Evolutionary conservation across 192 early-diverging fungal species (phyloP).

Genomic region (Rhizoclosmatium sp.): DNA sequence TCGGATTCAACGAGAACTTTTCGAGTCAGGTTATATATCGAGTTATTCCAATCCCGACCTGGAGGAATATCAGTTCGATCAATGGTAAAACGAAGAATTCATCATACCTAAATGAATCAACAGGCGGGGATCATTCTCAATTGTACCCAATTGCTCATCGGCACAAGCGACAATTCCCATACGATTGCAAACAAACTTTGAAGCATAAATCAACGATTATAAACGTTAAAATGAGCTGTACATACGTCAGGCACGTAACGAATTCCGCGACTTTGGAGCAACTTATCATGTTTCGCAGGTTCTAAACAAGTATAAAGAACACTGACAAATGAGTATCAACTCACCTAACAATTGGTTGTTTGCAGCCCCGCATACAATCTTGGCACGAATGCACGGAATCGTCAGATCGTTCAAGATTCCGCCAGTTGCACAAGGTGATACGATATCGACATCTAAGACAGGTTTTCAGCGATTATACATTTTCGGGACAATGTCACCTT

Average conservation of each 20-base stretch:
- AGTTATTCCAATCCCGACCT: slow-evolving; percentile 38
- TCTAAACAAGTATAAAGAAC: too few species aligned
- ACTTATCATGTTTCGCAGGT: slow-evolving; percentile 33
- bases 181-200: slow-evolving; percentile 36
- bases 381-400: slow-evolving; percentile 46
- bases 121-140: slow-evolving; percentile 52
- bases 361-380: slow-evolving; percentile 57
- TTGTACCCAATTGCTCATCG: slow-evolving; percentile 48
- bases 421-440: slow-evolving; percentile 55
- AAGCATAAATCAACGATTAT: too few species aligned
- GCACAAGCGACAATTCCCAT: slow-evolving; percentile 59
- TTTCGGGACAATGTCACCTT: not conserved
- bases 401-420: slow-evolving; percentile 49
- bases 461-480: not conserved
- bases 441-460: slow-evolving; percentile 47
- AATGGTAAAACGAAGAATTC: not conserved
- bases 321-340: too few species aligned
- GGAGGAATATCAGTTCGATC: not conserved
- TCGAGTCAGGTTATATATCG: slow-evolving; percentile 52
- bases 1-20: slow-evolving; percentile 35
- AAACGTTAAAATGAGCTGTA: too few species aligned
- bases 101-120: slow-evolving; percentile 52
- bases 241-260: slow-evolving; percentile 53
- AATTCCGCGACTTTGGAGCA: slow-evolving; percentile 47
- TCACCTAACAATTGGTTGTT: slow-evolving; percentile 55